Evolutionary conservation across 73 alveolate species (phyloP), one percentile per base, ranked within the genome.

Genomic region (Tetrahymena elliotti): DNA sequence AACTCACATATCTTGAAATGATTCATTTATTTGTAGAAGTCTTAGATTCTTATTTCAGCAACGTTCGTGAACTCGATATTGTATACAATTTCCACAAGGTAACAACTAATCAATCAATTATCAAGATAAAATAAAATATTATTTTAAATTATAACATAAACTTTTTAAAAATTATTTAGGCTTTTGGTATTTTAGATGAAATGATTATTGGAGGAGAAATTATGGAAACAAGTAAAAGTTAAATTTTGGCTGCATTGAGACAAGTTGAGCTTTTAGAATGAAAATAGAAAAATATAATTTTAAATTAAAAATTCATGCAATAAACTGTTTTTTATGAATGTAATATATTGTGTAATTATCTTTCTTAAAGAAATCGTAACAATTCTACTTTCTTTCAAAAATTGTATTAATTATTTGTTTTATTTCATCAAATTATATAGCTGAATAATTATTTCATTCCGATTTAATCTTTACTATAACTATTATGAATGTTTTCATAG

Each of bases 21-120:
- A 99, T 99, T 93, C 99, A 98, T 95, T 98, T 97, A 53, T 98
- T 96, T 95, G 99, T 98, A 34, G 99, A 98, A 96, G 97, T 98
- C 41, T 96, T 99, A 38, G 99, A 99, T 95, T 96, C 99, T 53
- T 99, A 99, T 94, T 99, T 99, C 94, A 99, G 99, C 33, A 99
- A 98, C 93, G 99, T 99, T 33, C 99, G 99, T 94, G 99, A 99
- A 98, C 98, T 99, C 92, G 99, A 99, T 95, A 94, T 99, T 94
- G 99, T 99, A 82, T 99, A 99, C 98, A 98, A 99, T 96, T 99
- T 99, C 97, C 99, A 99, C 97, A 97, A 98, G 94, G 98, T 96
- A 96, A 53, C 7, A 4, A 24, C 54, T n/a, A 31, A 6, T 13
- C 31, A 52, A 88, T 35, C 93, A 12, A 53, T 68, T 22, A 37